Base-by-base conservation (phyloP, 2,329 filamentous ascomycete genomes). In the Aschersonia sp. region DNA sequence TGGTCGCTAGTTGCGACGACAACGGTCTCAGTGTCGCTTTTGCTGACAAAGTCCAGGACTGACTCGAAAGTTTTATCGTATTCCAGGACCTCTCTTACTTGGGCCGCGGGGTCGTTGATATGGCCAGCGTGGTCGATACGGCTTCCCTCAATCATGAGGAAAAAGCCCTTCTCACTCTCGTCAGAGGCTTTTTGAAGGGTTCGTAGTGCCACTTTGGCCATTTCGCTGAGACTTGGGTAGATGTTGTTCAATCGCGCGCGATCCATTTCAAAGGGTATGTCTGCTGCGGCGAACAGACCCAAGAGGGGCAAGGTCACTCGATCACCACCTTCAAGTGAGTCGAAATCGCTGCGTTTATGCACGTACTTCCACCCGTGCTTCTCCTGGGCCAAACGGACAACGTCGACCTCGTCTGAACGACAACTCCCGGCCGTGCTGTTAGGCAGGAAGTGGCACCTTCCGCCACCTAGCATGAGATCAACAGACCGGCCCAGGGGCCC, bases 101-200 rank as follows among this genome's bases (percentile, higher is more conserved):
- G 86, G 1, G 86, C 84, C 8, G 83, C 85, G 0, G 86, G 85
- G 56, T 92, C 86, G 56, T 92, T 92, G 52, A 76, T 77, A 60
- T 92, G 86, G 6, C 88, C 92, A 4, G 92, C 90, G 61, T 98
- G 92, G 59, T 98, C 92, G 57, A 98, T 97, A 41, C 92, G 77
- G 57, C 87, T 94, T 5, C 89, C 92, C 65, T 98, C 92, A 51
- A 98, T 94, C 90, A 98, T 95, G 56, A 98, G 72, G 67, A 98
- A 98, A 72, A 97, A 98, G 5, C 92, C 92, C 64, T 94, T 81
- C 41, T 97, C 87, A 52, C 78, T 87, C 59, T 89, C 73, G 58
- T 77, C 73, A 0, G 92, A 95, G 0, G 89, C 92, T 50, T 81
- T 79, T 52, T 84, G 83, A 30, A 98, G 76, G 1, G 86, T 81